Percentiles rank a stretch among this genome's conserved stretches.
phyloP scores from a whole-genome alignment of 495 filamentous ascomycete genomes.

The Collariella sp. region DNA sequence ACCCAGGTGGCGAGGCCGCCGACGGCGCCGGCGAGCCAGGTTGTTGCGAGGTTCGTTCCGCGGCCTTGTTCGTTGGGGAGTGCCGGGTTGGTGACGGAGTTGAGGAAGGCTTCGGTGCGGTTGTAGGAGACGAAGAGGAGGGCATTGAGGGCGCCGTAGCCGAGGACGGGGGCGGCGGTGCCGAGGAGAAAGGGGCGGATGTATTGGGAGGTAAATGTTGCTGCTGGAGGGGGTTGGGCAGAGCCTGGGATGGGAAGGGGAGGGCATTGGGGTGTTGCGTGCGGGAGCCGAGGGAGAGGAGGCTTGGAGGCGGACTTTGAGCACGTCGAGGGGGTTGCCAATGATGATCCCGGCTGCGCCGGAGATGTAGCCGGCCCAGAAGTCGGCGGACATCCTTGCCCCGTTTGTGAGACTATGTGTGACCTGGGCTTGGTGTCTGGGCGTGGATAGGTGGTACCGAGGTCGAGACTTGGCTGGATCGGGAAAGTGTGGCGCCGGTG shows the following conservation, averaged over 20 bases:
- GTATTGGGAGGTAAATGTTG: conserved; percentile 44
- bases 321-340: conserved; percentile 77
- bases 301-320: conserved; percentile 78
- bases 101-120: conserved; percentile 54
- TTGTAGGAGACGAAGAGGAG: conserved; percentile 83
- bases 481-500: background rate
- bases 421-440: background rate
- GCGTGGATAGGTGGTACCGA: background rate
- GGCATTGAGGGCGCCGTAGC: conserved; percentile 84
- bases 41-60: conserved; percentile 39
- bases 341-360: conserved; percentile 76
- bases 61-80: background rate
- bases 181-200: conserved; percentile 44
- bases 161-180: conserved; percentile 69
- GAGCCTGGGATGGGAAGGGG: background rate
- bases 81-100: conserved; percentile 26
- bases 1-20: conserved; percentile 75
- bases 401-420: background rate
- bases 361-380: conserved; percentile 79
- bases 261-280: background rate
- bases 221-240: conserved; percentile 32
- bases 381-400: conserved; percentile 64
- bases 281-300: conserved; percentile 10
- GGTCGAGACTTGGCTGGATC: background rate
- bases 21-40: conserved; percentile 66